These are phyloP conservation scores for Bipolaris bicolor DNA, from an alignment of 2,329 filamentous ascomycete species.

Conservation along the genomic window DNA sequence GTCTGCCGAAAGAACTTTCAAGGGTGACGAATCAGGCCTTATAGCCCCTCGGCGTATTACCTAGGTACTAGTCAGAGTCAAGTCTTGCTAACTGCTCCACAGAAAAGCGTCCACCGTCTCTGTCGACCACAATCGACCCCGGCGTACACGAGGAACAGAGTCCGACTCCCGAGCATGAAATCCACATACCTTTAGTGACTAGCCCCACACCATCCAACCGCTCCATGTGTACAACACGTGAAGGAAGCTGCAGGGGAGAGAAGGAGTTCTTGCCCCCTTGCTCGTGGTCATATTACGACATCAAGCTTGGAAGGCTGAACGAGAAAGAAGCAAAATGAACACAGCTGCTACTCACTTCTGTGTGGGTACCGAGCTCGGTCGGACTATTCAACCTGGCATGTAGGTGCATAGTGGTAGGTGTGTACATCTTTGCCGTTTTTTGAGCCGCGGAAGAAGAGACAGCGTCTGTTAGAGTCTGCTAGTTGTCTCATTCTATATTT, in stretches of 20 bases:
- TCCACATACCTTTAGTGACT: not conserved
- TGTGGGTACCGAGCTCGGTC: no score
- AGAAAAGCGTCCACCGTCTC: not conserved
- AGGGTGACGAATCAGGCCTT: not conserved
- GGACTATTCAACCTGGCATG: no score
- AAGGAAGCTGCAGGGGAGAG: not conserved
- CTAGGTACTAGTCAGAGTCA: not conserved
- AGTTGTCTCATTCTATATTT: not conserved
- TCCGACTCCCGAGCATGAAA: no score
- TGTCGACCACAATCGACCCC: not conserved
- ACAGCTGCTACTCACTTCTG: not conserved
- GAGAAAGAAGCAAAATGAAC: not conserved
- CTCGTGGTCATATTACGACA: not conserved
- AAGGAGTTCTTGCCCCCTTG: not conserved
- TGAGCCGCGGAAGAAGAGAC: not conserved
- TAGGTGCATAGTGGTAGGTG: not conserved
- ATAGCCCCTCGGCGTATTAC: not conserved
- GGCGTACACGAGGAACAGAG: not conserved
- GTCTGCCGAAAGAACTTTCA: not conserved
- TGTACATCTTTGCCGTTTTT: not conserved
- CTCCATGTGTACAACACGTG: not conserved
- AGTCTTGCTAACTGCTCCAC: not conserved
- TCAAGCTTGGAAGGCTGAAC: not conserved
- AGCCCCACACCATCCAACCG: not conserved
- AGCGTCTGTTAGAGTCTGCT: not conserved